phyloP scores from a whole-genome alignment of 2,329 filamentous ascomycete genomes.

The Didymosphaeria variabile region DNA sequence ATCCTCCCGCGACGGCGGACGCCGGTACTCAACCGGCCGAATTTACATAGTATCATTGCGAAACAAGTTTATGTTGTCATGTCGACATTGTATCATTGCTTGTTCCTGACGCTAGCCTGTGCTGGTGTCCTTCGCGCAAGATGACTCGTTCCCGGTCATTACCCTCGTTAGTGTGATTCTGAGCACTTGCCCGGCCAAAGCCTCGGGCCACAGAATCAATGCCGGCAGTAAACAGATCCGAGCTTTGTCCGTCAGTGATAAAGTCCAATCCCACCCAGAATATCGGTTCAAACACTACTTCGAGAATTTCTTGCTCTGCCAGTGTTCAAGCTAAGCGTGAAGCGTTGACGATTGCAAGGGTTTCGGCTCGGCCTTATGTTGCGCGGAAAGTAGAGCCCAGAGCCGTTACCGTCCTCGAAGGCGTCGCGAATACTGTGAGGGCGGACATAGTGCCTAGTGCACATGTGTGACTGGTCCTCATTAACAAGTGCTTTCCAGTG shows the following conservation, averaged over 20 bases:
- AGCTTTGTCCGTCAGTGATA: no score
- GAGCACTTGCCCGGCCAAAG: no score
- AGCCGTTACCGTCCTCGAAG: slow-evolving; percentile 1
- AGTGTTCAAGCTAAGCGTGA: no score
- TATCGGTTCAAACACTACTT: no score
- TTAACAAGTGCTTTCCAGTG: background rate
- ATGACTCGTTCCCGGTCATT: no score
- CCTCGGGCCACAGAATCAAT: no score
- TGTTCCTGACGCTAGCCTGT: background rate
- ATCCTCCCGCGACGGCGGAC: background rate
- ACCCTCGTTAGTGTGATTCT: no score
- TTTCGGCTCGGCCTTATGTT: background rate
- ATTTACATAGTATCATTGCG: background rate
- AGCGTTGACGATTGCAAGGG: background rate
- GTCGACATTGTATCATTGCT: background rate
- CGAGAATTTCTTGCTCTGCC: no score
- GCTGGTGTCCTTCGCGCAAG: background rate
- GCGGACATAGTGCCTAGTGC: background rate
- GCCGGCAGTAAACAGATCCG: no score
- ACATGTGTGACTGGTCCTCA: background rate
- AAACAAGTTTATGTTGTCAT: background rate
- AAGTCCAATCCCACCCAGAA: no score
- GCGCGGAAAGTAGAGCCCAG: background rate
- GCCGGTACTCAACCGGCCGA: background rate
- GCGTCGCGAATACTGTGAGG: background rate